These are phyloP conservation scores for Leccinum pachyderme DNA, from an alignment of 1,284 basidiomycete genomes.

Conservation along the genomic window DNA sequence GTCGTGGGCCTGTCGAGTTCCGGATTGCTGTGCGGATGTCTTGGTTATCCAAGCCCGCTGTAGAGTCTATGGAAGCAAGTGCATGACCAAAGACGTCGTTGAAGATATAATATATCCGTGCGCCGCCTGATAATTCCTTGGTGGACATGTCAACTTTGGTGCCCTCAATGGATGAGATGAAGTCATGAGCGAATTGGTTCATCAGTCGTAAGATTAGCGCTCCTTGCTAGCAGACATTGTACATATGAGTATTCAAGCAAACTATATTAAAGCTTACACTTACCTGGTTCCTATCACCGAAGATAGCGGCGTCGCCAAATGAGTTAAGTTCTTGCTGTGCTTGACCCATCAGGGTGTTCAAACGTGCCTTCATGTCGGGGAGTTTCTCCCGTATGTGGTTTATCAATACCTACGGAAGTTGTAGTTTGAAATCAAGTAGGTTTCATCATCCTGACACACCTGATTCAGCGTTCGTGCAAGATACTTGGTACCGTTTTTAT, in stretches of 20 bases:
- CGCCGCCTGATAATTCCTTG: slow-evolving; percentile 97
- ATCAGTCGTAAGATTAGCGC: slow-evolving; percentile 90
- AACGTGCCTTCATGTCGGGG: slow-evolving; percentile 98
- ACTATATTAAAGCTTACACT: slow-evolving; percentile 22
- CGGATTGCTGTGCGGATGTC: slow-evolving; percentile 98
- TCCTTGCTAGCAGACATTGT: slow-evolving; percentile 57
- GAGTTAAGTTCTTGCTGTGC: slow-evolving; percentile 97
- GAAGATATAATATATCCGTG: slow-evolving; percentile 99
- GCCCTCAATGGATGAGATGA: slow-evolving; percentile 96
- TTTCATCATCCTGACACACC: slow-evolving; percentile 43
- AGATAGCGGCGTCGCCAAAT: slow-evolving; percentile 92
- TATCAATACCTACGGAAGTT: slow-evolving; percentile 74
- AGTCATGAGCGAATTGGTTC: slow-evolving; percentile 99
- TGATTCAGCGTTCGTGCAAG: slow-evolving; percentile 94
- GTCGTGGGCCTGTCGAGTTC: slow-evolving; percentile 96
- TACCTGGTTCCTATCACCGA: slow-evolving; percentile 89
- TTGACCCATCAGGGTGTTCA: slow-evolving; percentile 99
- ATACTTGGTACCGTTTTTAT: slow-evolving; percentile 96
- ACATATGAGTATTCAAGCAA: slow-evolving; percentile 8
- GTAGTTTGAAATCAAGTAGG: background rate
- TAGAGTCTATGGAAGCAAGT: slow-evolving; percentile 87
- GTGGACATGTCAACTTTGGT: slow-evolving; percentile 98
- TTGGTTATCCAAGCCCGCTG: slow-evolving; percentile 86
- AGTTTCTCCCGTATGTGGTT: slow-evolving; percentile 98
- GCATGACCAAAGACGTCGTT: slow-evolving; percentile 97